These are phyloP conservation scores for Microsporum ferrugineum DNA, from an alignment of 2,329 filamentous ascomycete genomes.

Conservation along the genomic window DNA sequence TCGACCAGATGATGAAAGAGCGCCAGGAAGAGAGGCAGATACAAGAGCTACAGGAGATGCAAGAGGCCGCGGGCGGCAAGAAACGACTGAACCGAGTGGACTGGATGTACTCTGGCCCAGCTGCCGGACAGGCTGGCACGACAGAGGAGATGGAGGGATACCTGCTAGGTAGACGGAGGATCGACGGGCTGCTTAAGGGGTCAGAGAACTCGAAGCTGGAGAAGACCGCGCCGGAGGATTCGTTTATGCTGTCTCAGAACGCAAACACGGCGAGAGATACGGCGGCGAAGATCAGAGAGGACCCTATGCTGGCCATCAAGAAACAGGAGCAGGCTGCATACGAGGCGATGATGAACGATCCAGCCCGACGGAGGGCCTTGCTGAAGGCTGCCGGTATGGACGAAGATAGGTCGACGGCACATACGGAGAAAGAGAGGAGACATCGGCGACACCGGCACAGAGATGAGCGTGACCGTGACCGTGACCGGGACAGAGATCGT, in stretches of 20 bases:
- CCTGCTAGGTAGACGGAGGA: slow-evolving; percentile 78
- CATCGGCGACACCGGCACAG: slow-evolving; percentile 26
- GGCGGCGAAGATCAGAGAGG: slow-evolving; percentile 74
- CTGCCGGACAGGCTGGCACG: slow-evolving; percentile 60
- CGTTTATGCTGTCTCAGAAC: slow-evolving; percentile 44
- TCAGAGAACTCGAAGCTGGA: slow-evolving; percentile 70
- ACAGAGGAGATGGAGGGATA: slow-evolving; percentile 89
- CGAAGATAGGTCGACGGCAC: slow-evolving; percentile 24
- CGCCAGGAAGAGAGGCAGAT: slow-evolving; percentile 86
- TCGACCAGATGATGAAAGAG: slow-evolving; percentile 82
- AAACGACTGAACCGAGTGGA: slow-evolving; percentile 76
- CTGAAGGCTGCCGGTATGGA: slow-evolving; percentile 42
- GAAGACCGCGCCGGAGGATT: slow-evolving; percentile 57
- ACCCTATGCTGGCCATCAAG: slow-evolving; percentile 88
- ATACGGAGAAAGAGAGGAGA: slow-evolving; percentile 37
- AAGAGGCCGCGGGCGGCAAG: slow-evolving; percentile 75
- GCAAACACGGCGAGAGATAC: slow-evolving; percentile 69
- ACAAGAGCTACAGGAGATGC: slow-evolving; percentile 79
- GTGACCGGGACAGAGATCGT: slow-evolving; percentile 15
- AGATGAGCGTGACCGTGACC: slow-evolving; percentile 19
- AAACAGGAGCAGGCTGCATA: slow-evolving; percentile 76
- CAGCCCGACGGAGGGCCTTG: slow-evolving; percentile 47
- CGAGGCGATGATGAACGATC: slow-evolving; percentile 43
- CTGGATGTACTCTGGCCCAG: slow-evolving; percentile 95
- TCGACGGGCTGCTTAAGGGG: slow-evolving; percentile 76